Base-by-base conservation (phyloP, 176 grass and related monocot genomes). In the Triticum dicoccoides region DNA sequence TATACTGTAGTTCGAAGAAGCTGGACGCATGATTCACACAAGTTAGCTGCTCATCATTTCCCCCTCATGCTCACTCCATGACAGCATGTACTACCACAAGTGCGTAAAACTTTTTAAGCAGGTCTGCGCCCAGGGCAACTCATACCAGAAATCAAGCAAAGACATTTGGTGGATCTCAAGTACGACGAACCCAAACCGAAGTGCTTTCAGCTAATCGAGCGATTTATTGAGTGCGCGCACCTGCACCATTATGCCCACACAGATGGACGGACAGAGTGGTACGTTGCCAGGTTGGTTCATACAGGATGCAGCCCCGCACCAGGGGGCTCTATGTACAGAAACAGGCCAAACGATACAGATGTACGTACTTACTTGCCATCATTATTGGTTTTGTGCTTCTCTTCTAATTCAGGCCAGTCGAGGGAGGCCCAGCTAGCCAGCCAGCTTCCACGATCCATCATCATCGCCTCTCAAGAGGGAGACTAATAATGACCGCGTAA, bases 261-360 rank as follows among this genome's bases (percentile, higher is more conserved):
- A 52, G 49, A 52, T 52, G 49, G 14, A 2, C 49, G 0, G 45
- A 59, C 44, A 27, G 2, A 58, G 59, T 24, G 59, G 59, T 76
- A 25, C 12, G 59, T 41, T 11, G 68, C 68, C 21, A 74, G 41
- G 62, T 61, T 69, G 63, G 76, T 52, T 91, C 23, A 12, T 82
- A 91, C 77, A 83, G 61, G 8, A 61, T 37, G 71, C 5, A 77
- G 47, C 63, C 44, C 45, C 8, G 24, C 51, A n/a, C 52, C 71
- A 58, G 13, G 63, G 66, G 74, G 77, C 29, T 42, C 52, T 88
- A 85, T 85, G 78, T 88, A 91, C 90, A 91, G 51, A 61, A 42
- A 80, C 21, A 41, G 32, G 51, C 11, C 24, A 17, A 85, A 82
- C 77, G 77, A 72, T 91, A 91, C 54, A 86, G 52, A 64, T 51